Evolutionary conservation across 139 green algal genomes (phyloP).

Genomic region (Marvania coccoides): DNA sequence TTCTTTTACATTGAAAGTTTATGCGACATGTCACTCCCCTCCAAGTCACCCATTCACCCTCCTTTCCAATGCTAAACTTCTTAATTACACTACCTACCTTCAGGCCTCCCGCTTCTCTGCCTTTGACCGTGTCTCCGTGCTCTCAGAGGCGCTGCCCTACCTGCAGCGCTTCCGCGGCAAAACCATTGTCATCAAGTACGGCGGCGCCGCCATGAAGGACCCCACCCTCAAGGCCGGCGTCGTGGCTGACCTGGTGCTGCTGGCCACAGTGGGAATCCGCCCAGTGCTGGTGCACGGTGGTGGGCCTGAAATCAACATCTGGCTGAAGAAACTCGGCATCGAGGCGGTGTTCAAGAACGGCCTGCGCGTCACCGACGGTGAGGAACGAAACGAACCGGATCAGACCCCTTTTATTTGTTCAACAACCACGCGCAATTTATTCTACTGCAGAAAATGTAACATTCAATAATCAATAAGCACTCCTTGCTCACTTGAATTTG

Average conservation of each 20-base stretch:
- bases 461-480: not conserved
- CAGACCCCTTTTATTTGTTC: not conserved
- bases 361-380: conserved; percentile 91
- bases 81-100: too few relatives aligned
- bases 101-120: conserved; percentile 37
- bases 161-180: conserved; percentile 87
- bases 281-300: conserved; percentile 95
- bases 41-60: too few relatives aligned
- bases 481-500: not conserved
- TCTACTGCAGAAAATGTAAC: not conserved
- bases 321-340: conserved; percentile 92
- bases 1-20: too few relatives aligned
- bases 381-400: not conserved
- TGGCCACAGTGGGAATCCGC: conserved; percentile 86
- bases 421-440: not conserved
- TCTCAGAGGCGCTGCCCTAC: conserved; percentile 96
- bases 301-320: conserved; percentile 98
- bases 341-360: conserved; percentile 94
- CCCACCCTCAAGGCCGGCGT: conserved; percentile 85
- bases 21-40: too few relatives aligned
- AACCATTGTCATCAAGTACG: conserved; percentile 98
- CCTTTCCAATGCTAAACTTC: too few relatives aligned
- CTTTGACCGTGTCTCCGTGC: conserved; percentile 74
- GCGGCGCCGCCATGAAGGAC: conserved; percentile 98
- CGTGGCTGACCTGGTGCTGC: conserved; percentile 90